Conservation (phyloP, 768 basidiomycete genomes). For the Arthromyces matolae region DNA sequence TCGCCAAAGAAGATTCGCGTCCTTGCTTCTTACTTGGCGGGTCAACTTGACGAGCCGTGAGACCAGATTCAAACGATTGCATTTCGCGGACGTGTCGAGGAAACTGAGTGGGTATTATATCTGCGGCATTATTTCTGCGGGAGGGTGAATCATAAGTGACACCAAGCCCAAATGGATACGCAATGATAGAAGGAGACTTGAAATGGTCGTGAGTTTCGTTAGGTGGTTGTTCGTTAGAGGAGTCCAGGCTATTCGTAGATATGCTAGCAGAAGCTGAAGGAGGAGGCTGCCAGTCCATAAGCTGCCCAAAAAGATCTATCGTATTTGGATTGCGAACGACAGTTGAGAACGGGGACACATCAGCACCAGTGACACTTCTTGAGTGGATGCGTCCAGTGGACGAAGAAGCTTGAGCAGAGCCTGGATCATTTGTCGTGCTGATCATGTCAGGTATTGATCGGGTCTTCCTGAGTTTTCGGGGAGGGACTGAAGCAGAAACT, state of each 20-base stretch:
- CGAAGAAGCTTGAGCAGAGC: conserved; percentile 22
- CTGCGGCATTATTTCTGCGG: conserved; percentile 34
- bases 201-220: conserved; percentile 18
- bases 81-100: conserved; percentile 70
- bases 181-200: conserved; percentile 30
- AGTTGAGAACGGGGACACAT: conserved; percentile 45
- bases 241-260: conserved; percentile 32
- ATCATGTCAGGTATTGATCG: conserved; percentile 68
- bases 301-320: conserved; percentile 58
- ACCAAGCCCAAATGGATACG: conserved; percentile 61
- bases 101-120: conserved; percentile 33
- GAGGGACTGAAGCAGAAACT: conserved; percentile 23
- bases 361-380: conserved; percentile 73
- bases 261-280: conserved; percentile 37
- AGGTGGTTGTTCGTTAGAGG: conserved; percentile 24
- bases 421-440: conserved; percentile 25
- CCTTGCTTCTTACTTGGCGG: conserved; percentile 6
- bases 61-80: conserved; percentile 83
- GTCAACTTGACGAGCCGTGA: conserved; percentile 64
- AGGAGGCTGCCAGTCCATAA: conserved; percentile 54
- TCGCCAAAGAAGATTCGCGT: conserved; percentile 11
- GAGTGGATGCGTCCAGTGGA: conserved; percentile 62
- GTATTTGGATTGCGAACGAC: conserved; percentile 24
- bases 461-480: conserved; percentile 66
- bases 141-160: conserved; percentile 60